Base-by-base conservation (phyloP, 352 stramenopile genomes). In the Globisporangium emineosum region DNA sequence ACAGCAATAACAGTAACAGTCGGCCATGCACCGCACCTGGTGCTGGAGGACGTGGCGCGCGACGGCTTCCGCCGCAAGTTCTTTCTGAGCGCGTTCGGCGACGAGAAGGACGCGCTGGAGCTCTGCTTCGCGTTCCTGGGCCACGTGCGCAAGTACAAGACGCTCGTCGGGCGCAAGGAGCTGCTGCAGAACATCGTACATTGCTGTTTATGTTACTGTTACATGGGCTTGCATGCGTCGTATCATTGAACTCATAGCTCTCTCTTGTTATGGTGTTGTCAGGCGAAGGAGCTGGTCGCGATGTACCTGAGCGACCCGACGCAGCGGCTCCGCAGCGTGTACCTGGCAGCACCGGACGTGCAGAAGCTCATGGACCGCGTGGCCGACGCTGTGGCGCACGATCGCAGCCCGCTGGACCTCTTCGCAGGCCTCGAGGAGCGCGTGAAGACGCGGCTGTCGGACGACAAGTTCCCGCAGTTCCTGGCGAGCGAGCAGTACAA, bases 351-450 rank as follows among this genome's bases (percentile, higher is more conserved):
- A 10, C 29, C 64, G 2, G 21, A 65, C n/a, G 32, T 75, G 13
- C 57, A 65, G 51, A 49, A 52, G 27, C 67, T 91, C 47, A 50
- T 77, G 0, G 54, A 45, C 13, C 73, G 75, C 23, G 63, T 91
- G 9, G 13, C 76, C 3, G 61, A 43, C 4, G 68, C 69, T 1
- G 73, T 87, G 8, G 54, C 65, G 27, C 54, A 56, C 4, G 65
- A 68, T 2, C 66, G 69, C 29, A 78, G 75, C 51, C 73, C 80
- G 13, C 52, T 85, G 21, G 77, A 88, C 27, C 74, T 93, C n/a
- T 89, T 89, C 62, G 69, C 68, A 32, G 81, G 79, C 3, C 47
- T 93, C 27, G 83, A 93, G 60, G 70, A 67, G 27, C 72, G 78
- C 47, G 75, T 91, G 9, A 75, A 70, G 47, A 66, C 71, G 7